These are phyloP conservation scores for Exophiala sp. DNA, from an alignment of 2,329 filamentous ascomycete genomes.

Conservation along the genomic window DNA sequence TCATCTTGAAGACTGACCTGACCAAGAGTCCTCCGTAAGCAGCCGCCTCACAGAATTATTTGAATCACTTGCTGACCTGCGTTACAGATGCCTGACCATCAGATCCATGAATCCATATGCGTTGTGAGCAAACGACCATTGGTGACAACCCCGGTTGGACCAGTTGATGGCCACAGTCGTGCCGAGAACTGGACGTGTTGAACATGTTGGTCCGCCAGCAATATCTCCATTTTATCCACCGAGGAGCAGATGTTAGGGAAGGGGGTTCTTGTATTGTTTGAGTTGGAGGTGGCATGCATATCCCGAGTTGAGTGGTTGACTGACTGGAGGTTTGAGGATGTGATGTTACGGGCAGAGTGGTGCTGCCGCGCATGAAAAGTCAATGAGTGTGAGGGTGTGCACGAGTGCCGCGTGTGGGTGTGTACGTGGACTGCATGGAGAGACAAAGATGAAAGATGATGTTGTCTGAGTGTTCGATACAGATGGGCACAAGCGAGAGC, in stretches of 20 bases:
- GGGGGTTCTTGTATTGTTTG: slow-evolving; percentile 5
- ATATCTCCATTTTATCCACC: slow-evolving; percentile 1
- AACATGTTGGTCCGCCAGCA: neutral
- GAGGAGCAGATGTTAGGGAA: slow-evolving; percentile 1
- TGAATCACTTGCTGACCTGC: slow-evolving; percentile 27
- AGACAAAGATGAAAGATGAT: neutral
- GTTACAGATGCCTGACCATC: slow-evolving; percentile 45
- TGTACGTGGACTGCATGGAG: neutral
- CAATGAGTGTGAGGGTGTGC: neutral
- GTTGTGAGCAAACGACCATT: slow-evolving; percentile 38
- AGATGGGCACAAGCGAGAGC: neutral
- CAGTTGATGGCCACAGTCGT: too few species aligned
- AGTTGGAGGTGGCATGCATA: slow-evolving; percentile 13
- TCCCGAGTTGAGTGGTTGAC: slow-evolving; percentile 1
- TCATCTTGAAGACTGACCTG: slow-evolving; percentile 96
- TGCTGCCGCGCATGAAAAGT: too few species aligned
- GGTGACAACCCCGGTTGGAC: neutral
- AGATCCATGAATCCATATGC: slow-evolving; percentile 49
- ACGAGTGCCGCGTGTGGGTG: neutral
- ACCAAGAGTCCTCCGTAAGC: slow-evolving; percentile 99
- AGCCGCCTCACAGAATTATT: neutral
- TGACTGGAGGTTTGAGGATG: neutral
- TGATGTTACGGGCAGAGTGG: too few species aligned
- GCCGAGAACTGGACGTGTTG: neutral
- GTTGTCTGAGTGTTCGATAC: neutral